Base-by-base conservation (phyloP, 257 asterid genomes). In the Ehretia macrophylla region DNA sequence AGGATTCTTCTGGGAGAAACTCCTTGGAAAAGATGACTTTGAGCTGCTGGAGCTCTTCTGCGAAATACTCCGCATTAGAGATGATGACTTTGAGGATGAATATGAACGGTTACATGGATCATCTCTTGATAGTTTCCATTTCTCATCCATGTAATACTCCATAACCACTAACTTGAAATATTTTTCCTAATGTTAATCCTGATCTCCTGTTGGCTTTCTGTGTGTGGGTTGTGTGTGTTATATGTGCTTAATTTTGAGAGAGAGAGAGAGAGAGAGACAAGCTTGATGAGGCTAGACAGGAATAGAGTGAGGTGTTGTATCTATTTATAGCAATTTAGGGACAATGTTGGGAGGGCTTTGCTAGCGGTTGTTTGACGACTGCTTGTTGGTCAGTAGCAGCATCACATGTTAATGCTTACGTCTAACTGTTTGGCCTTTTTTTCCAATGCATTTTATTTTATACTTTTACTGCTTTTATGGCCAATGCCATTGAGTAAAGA, bases 141-240 rank as follows among this genome's bases (percentile, higher is more conserved):
- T 82, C 76, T 81, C 94, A 70, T 85, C 95, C 90, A 85, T 80
- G 73, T 85, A 79, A 69, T 78, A 80, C 69, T 79, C 93, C 95
- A 83, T 88, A 64, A 19, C 4, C 32, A 35, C 1, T 32, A 18
- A 16, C 23, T 16, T 1, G 5, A 27, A 22, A 10, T 49, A 17
- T 32, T 51, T n/a, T 47, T 37, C 51, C 35, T 32, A 18, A 10
- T 54, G 35, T 16, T 19, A 40, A n/a, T 20, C 8, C 9, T 42
- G 49, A 23, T 54, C 40, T 47, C 54, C 9, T 27, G 32, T 23
- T 42, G 27, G 39, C n/a, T 51, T 44, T 52, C 51, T 51, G 56
- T 57, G 6, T 77, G 50, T 39, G 45, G 44, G 51, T 17, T 17
- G 12, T 44, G 32, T 68, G 46, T 18, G 50, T n/a, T 62, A 54